These are phyloP conservation scores for Puccinellia tenuiflora DNA, from an alignment of 176 grass and related monocot species.

Conservation along the genomic window DNA sequence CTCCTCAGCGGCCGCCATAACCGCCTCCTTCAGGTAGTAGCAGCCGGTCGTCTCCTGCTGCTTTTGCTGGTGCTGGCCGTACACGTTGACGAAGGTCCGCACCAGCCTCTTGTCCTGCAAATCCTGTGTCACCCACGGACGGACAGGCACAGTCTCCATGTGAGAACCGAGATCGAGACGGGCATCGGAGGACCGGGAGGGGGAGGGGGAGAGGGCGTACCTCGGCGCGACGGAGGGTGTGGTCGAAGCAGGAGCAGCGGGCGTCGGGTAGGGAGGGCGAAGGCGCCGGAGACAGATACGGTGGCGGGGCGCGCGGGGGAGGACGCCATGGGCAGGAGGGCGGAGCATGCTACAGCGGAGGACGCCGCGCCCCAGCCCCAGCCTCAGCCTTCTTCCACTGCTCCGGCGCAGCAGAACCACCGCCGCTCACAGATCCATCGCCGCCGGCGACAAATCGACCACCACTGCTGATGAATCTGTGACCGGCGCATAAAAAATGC, in stretches of 20 bases:
- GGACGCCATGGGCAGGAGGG: too few species aligned
- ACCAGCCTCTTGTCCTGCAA: constrained; percentile 51
- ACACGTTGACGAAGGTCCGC: constrained; percentile 62
- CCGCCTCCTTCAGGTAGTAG: constrained; percentile 51
- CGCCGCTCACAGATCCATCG: too few species aligned
- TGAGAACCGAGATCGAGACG: not conserved
- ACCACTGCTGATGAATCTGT: too few species aligned
- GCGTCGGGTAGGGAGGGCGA: constrained; percentile 40
- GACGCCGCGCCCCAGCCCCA: too few species aligned
- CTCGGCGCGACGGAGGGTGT: constrained; percentile 33
- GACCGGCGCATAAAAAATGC: too few species aligned
- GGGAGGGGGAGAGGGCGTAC: not conserved
- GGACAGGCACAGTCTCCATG: not conserved
- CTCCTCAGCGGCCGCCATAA: constrained; percentile 65
- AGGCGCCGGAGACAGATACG: constrained; percentile 36
- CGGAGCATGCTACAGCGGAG: too few species aligned
- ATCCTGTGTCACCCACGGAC: too few species aligned
- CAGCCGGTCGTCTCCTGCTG: too few species aligned
- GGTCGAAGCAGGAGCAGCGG: constrained; percentile 52
- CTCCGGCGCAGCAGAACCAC: too few species aligned
- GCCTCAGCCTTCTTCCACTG: too few species aligned
- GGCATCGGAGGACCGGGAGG: not conserved
- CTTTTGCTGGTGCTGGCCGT: constrained; percentile 34
- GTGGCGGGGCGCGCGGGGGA: constrained; percentile 42
- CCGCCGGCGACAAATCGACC: too few species aligned